Conservation (phyloP, 306 rosid genomes). For the Spatholobus suberectus region DNA sequence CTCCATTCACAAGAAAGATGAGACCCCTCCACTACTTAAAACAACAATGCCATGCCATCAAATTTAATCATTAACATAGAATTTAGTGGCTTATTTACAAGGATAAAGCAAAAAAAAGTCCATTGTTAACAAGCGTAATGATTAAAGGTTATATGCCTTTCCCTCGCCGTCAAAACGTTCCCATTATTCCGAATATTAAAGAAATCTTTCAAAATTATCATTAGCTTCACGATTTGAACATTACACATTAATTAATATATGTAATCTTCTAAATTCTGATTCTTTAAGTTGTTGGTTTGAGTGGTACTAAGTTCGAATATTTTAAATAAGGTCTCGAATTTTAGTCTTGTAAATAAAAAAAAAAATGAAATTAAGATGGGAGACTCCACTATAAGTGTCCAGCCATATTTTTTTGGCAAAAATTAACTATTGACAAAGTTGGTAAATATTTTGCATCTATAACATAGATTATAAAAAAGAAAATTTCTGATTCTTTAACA, state of each 20-base stretch:
- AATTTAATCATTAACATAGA: constrained; percentile 15
- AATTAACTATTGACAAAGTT: too few species aligned
- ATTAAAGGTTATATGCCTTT: constrained; percentile 26
- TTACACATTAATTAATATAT: not conserved
- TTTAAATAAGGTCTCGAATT: too few species aligned
- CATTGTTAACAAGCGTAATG: constrained; percentile 16
- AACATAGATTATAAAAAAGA: too few species aligned
- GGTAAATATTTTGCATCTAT: too few species aligned
- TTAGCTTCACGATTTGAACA: constrained; percentile 5
- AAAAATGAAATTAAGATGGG: too few species aligned
- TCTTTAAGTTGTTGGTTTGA: not conserved
- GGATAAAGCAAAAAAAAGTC: not conserved
- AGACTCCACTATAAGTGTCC: too few species aligned
- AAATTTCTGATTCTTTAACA: constrained; percentile 3
- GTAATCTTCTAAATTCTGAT: constrained; percentile 24
- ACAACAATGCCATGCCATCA: not conserved
- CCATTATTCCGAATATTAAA: not conserved
- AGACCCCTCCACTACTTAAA: not conserved
- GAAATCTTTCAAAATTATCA: not conserved
- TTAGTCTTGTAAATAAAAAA: too few species aligned
- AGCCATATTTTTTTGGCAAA: too few species aligned
- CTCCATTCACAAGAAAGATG: not conserved
- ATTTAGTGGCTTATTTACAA: constrained; percentile 28
- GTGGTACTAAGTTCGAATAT: too few species aligned
- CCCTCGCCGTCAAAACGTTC: constrained; percentile 1